These are phyloP conservation scores for Fusarium transvaalense DNA, from an alignment of 2,329 filamentous ascomycete species.

Conservation along the genomic window DNA sequence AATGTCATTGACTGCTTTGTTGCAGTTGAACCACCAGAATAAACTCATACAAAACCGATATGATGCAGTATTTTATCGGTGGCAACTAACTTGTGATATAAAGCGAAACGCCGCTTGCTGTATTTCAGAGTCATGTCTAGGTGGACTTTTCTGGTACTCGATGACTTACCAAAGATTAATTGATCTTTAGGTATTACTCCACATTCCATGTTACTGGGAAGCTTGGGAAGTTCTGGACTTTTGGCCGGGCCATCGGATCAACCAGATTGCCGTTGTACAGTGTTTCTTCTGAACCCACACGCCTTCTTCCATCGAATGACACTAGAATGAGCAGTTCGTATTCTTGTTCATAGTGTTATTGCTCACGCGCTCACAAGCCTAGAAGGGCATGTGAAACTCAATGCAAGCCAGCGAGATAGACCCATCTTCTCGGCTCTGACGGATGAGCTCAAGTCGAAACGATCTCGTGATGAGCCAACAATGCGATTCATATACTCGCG, in stretches of 20 bases:
- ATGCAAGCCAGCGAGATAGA: not conserved
- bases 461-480: slow-evolving; percentile 18
- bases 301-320: slow-evolving; percentile 1
- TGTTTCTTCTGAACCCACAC: not conserved
- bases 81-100: not conserved
- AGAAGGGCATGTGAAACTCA: slow-evolving; percentile 38
- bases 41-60: not conserved
- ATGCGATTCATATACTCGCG: slow-evolving; percentile 5
- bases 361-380: slow-evolving; percentile 39
- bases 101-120: not conserved
- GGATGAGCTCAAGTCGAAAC: slow-evolving; percentile 17
- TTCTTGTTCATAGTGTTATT: slow-evolving; percentile 22
- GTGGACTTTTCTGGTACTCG: not conserved
- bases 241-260: slow-evolving; percentile 30
- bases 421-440: slow-evolving; percentile 40
- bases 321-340: slow-evolving; percentile 23
- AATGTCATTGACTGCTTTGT: slow-evolving; percentile 25
- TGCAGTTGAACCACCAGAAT: slow-evolving; percentile 22
- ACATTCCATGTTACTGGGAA: slow-evolving; percentile 26
- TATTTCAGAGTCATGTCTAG: not conserved
- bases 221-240: slow-evolving; percentile 8
- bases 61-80: not conserved
- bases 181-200: slow-evolving; percentile 21
- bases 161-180: slow-evolving; percentile 1
- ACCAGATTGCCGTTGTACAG: slow-evolving; percentile 18